A percentile compares a stretch with the other conserved stretches of the same genome.
Conservation (phyloP, 306 rosid genomes). For the Crataegus laevigata region DNA sequence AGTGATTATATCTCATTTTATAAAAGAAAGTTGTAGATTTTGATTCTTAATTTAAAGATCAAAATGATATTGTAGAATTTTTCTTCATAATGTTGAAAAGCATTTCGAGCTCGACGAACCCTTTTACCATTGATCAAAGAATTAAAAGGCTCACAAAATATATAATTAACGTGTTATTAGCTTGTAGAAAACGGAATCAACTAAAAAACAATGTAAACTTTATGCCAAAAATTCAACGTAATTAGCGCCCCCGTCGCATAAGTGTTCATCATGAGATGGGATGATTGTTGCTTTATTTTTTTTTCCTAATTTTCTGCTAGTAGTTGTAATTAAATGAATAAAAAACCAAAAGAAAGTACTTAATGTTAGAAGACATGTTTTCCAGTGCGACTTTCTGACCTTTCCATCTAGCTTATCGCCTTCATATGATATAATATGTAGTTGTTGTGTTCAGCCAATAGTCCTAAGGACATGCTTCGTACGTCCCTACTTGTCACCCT, state of each 20-base stretch:
- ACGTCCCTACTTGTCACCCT: not conserved
- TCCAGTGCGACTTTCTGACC: not conserved
- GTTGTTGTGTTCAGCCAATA: not conserved
- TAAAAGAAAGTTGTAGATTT: not conserved
- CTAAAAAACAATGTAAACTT: not conserved
- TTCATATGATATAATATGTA: not conserved
- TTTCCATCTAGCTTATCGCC: not conserved
- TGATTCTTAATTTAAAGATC: not conserved
- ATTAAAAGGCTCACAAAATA: too few species aligned
- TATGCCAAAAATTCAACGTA: not conserved
- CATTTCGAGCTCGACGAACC: too few species aligned
- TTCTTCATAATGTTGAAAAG: too few species aligned
- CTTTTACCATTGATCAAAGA: too few species aligned
- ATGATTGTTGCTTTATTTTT: not conserved
- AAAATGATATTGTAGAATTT: too few species aligned
- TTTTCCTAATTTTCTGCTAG: not conserved
- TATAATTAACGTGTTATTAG: too few species aligned
- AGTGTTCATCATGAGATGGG: not conserved
- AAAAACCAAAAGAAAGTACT: not conserved
- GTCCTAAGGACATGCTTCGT: not conserved
- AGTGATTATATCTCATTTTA: not conserved
- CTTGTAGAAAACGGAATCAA: not conserved
- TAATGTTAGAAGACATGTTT: not conserved
- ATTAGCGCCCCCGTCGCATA: not conserved
- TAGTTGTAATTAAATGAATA: not conserved